A percentile compares a stretch with the other conserved stretches of the same genome.
Conservation (phyloP, 108 stramenopile genomes). For the Conticribra weissflogii region DNA sequence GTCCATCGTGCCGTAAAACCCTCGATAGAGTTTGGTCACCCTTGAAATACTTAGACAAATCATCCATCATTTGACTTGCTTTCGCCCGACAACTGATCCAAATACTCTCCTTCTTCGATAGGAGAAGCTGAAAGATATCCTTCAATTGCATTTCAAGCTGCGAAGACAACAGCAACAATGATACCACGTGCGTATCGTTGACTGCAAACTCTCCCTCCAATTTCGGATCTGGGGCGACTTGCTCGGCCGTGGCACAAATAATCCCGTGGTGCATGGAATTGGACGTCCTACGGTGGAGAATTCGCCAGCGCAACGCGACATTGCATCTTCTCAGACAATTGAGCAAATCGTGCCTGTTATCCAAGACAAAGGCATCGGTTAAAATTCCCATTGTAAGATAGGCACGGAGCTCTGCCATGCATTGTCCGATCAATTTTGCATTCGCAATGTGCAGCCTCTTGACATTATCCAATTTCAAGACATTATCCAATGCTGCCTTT, state of each 20-base stretch:
- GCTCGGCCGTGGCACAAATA: constrained; percentile 21
- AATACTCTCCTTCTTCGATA: constrained; percentile 49
- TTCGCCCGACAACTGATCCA: constrained; percentile 48
- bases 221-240: constrained; percentile 35
- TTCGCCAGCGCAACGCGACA: constrained; percentile 62
- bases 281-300: constrained; percentile 64
- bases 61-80: constrained; percentile 45
- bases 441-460: constrained; percentile 41
- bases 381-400: constrained; percentile 50
- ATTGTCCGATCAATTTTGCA: constrained; percentile 40
- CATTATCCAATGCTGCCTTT: constrained; percentile 50
- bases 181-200: constrained; percentile 49
- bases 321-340: constrained; percentile 56
- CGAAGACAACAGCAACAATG: constrained; percentile 55
- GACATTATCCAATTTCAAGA: constrained; percentile 30
- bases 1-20: constrained; percentile 56
- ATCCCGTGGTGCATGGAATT: constrained; percentile 23
- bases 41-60: constrained; percentile 56
- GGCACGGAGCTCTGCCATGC: constrained; percentile 40
- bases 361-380: constrained; percentile 57
- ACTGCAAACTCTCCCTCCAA: constrained; percentile 35
- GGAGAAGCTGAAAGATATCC: constrained; percentile 40
- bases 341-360: constrained; percentile 49
- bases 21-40: constrained; percentile 57
- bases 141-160: constrained; percentile 69